phyloP scores from a whole-genome alignment of 169 alveolate species.

The Babesia ovis region DNA sequence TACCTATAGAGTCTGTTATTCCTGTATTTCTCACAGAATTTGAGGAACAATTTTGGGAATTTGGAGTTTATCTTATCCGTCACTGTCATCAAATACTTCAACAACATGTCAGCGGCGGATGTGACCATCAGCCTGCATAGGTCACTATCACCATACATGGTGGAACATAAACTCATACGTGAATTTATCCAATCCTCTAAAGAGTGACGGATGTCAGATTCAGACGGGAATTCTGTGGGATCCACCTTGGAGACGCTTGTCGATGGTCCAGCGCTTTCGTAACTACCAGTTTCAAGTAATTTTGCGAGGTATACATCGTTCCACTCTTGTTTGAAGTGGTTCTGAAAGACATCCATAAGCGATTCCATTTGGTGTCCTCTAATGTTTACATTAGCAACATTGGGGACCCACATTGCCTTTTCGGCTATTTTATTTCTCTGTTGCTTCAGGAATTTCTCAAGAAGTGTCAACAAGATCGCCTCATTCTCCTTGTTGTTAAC shows the following conservation, averaged over 20 bases:
- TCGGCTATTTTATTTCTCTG: not conserved
- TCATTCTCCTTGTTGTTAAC: not conserved
- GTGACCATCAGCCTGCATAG: not conserved
- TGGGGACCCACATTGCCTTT: not conserved
- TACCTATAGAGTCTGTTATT: not conserved
- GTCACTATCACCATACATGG: constrained; percentile 2
- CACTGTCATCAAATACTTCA: not conserved
- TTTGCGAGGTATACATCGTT: not conserved
- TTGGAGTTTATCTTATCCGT: not conserved
- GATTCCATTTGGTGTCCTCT: not conserved
- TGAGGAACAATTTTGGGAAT: not conserved
- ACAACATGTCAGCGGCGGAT: not conserved
- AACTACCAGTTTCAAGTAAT: not conserved
- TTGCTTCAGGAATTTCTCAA: constrained; percentile 1
- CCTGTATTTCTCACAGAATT: not conserved
- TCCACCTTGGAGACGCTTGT: not conserved
- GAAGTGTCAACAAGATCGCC: too few species aligned
- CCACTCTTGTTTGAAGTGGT: not conserved
- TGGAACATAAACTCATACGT: not conserved
- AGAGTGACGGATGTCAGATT: not conserved
- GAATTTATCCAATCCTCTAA: not conserved
- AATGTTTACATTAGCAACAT: not conserved
- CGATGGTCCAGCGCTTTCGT: not conserved
- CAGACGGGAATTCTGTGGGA: too few species aligned
- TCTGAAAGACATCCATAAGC: not conserved